Conservation (phyloP, 2,329 filamentous ascomycete species). For the Didymellaceae sp. region DNA sequence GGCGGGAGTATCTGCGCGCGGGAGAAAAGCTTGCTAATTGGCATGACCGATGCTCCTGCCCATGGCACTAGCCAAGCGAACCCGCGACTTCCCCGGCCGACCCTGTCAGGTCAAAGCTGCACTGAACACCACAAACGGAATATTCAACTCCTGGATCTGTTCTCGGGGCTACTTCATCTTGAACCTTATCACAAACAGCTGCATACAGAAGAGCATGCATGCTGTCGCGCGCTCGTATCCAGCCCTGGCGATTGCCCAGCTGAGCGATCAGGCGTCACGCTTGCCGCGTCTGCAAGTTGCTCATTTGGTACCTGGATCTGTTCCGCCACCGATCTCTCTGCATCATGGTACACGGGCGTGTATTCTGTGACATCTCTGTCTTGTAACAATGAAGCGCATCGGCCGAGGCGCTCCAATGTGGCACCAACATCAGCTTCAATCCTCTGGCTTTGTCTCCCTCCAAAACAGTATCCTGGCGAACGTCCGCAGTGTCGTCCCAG, state of each 20-base stretch:
- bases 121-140: constrained; percentile 17
- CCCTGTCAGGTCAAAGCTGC: constrained; percentile 18
- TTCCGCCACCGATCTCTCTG: constrained; percentile 25
- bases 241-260: constrained; percentile 23
- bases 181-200: constrained; percentile 9
- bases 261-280: constrained; percentile 16
- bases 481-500: neutral
- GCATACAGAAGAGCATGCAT: constrained; percentile 20
- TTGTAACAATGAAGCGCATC: too few species aligned
- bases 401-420: too few species aligned
- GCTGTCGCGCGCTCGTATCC: constrained; percentile 5
- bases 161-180: neutral
- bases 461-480: neutral
- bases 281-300: constrained; percentile 22
- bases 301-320: constrained; percentile 19
- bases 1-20: constrained; percentile 10
- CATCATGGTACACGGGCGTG: constrained; percentile 4
- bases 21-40: constrained; percentile 16
- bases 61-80: constrained; percentile 16
- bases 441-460: constrained; percentile 7
- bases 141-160: constrained; percentile 5
- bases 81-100: constrained; percentile 18
- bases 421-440: constrained; percentile 22
- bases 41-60: constrained; percentile 16
- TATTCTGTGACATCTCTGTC: too few species aligned